Conservation (phyloP, 2,329 filamentous ascomycete species). For the Alternaria dauci region DNA sequence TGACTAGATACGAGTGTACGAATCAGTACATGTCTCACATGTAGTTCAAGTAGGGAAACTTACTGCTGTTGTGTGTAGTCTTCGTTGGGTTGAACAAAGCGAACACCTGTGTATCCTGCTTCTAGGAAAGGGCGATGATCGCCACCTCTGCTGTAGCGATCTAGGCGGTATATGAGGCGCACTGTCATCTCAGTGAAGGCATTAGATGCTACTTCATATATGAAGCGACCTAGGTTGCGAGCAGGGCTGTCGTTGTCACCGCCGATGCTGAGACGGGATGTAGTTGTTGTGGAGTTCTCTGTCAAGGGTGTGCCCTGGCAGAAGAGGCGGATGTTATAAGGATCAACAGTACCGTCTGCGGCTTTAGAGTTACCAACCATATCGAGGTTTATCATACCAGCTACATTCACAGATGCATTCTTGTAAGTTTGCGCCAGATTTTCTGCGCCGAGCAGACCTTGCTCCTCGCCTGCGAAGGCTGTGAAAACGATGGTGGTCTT, state of each 20-base stretch:
- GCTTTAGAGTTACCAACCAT: slow-evolving; percentile 60
- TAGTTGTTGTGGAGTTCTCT: slow-evolving; percentile 49
- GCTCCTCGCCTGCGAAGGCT: slow-evolving; percentile 65
- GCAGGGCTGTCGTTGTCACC: slow-evolving; percentile 62
- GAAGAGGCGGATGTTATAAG: slow-evolving; percentile 62
- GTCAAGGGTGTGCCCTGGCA: slow-evolving; percentile 57
- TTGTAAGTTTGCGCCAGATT: slow-evolving; percentile 61
- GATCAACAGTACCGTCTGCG: slow-evolving; percentile 54
- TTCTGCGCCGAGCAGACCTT: slow-evolving; percentile 60
- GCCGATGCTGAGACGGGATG: slow-evolving; percentile 47
- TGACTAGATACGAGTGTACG: slow-evolving; percentile 40
- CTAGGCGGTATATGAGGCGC: slow-evolving; percentile 61
- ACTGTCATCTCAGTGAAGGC: slow-evolving; percentile 61
- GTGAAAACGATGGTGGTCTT: slow-evolving; percentile 62
- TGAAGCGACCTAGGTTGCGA: slow-evolving; percentile 62
- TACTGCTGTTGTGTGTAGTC: slow-evolving; percentile 63
- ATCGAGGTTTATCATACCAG: slow-evolving; percentile 64
- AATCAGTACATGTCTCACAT: neutral
- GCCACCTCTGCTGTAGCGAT: slow-evolving; percentile 64
- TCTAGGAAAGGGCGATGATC: slow-evolving; percentile 64
- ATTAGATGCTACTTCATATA: slow-evolving; percentile 62
- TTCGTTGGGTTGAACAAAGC: slow-evolving; percentile 65
- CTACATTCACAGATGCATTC: slow-evolving; percentile 59
- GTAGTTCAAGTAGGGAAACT: neutral
- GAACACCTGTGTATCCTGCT: slow-evolving; percentile 60